Base-by-base conservation (phyloP, 2,329 filamentous ascomycete species). In the Podosphaera leucotricha region DNA sequence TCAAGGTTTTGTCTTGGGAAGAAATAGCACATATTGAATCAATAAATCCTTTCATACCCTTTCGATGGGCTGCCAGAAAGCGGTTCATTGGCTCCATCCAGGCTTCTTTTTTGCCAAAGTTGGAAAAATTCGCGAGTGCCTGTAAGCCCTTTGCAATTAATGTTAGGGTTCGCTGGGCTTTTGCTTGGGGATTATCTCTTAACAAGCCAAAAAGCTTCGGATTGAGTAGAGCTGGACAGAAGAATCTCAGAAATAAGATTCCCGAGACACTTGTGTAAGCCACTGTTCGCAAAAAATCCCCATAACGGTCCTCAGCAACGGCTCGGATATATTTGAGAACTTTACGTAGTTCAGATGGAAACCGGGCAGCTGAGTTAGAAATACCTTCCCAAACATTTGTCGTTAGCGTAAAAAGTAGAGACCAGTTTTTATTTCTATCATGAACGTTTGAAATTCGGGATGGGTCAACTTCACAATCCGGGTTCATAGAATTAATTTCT, bases 21-120 rank as follows among this genome's bases (percentile, higher is more conserved):
- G 83, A 77, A 44, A 94, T 82, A 7, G 78, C 74, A 63, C 87
- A 94, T 40, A 94, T 73, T 24, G 75, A 69, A 57, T 95, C 86
- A 47, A 94, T 79, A 53, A 86, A 94, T 40, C 77, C 71, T 58
- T 86, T 92, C 60, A 94, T 84, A 35, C 80, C 72, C 53, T 78
- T 70, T 18, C 85, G 74, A 55, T 92, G 78, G 1, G 73, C 67
- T 7, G 68, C 70, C 33, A 95, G 64, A 54, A 94, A 94, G 38
- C 72, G 72, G 57, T 94, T 95, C 87, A 95, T 95, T 0, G 85
- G 85, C 62, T 93, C 86, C 86, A 95, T 94, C 84, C 85, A 95
- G n/a, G 80, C 76, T 60, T 95, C 87, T 58, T 93, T 92, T 56
- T 81, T 86, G 36, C 87, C 87, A 57, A 94, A 94, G 0, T 75